Conservation (phyloP, 192 early-diverging fungal genomes). For the Umbelopsis vinacea region DNA sequence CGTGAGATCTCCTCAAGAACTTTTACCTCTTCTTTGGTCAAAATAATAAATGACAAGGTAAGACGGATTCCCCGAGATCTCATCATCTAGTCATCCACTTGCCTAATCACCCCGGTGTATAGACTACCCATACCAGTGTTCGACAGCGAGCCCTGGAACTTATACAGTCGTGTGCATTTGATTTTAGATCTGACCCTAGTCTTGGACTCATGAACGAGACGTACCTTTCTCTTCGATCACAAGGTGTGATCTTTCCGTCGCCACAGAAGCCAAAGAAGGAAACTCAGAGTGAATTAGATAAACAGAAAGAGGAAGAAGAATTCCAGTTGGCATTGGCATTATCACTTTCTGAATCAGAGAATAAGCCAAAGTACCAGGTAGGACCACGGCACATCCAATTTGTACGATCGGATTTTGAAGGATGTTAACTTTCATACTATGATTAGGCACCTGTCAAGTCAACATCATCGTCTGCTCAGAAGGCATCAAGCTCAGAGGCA, state of each 20-base stretch:
- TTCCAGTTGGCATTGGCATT: constrained; percentile 90
- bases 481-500: constrained; percentile 19
- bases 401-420: constrained; percentile 34
- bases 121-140: constrained; percentile 79
- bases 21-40: constrained; percentile 80
- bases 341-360: constrained; percentile 75
- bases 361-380: constrained; percentile 31
- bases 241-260: constrained; percentile 67
- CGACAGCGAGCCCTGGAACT: constrained; percentile 81
- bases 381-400: neutral
- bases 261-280: constrained; percentile 85
- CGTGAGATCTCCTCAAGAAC: constrained; percentile 86
- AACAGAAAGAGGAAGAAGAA: constrained; percentile 94
- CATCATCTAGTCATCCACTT: neutral
- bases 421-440: constrained; percentile 82
- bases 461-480: constrained; percentile 24
- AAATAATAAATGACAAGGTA: constrained; percentile 74
- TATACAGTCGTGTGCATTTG: constrained; percentile 91
- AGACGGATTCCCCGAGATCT: neutral
- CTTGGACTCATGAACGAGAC: constrained; percentile 84
- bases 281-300: constrained; percentile 69
- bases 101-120: neutral
- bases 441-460: constrained; percentile 49
- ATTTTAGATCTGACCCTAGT: constrained; percentile 77
- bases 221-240: constrained; percentile 57